A percentile compares a stretch with the other conserved stretches of the same genome.
phyloP scores from a whole-genome alignment of 1,139 yeast genomes.

The Scheffersomyces segobiensis region DNA sequence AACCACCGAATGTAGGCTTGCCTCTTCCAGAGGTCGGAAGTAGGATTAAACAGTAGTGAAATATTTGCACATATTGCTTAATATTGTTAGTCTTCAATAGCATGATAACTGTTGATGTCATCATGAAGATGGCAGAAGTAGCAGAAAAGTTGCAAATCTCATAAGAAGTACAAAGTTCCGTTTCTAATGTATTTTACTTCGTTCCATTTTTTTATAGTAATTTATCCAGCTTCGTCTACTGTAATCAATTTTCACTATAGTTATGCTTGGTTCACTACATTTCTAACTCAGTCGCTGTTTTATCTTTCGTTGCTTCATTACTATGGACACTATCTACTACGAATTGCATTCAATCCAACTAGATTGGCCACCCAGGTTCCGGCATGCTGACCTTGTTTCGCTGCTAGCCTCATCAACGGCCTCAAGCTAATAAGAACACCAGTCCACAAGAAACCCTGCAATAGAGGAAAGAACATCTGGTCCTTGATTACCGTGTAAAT shows the following conservation, averaged over 20 bases:
- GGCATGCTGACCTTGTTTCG: constrained; percentile 30
- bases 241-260: not conserved
- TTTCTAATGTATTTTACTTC: too few relatives aligned
- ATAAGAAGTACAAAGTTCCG: too few relatives aligned
- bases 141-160: not conserved
- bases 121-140: not conserved
- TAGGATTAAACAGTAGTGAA: not conserved
- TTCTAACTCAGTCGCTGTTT: not conserved
- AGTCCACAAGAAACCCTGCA: constrained; percentile 46
- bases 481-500: constrained; percentile 61
- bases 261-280: not conserved
- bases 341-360: constrained; percentile 21
- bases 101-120: not conserved
- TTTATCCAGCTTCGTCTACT: too few relatives aligned
- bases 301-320: not conserved
- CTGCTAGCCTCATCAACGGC: constrained; percentile 30
- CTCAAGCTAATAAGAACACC: constrained; percentile 32
- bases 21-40: not conserved
- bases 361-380: constrained; percentile 30
- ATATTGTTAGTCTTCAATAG: not conserved
- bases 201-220: too few relatives aligned
- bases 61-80: not conserved
- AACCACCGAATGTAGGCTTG: not conserved
- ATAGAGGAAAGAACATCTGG: constrained; percentile 66
- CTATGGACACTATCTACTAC: not conserved